Conservation (phyloP, 148 eudicot species). For the Camellia lanceoleosa region DNA sequence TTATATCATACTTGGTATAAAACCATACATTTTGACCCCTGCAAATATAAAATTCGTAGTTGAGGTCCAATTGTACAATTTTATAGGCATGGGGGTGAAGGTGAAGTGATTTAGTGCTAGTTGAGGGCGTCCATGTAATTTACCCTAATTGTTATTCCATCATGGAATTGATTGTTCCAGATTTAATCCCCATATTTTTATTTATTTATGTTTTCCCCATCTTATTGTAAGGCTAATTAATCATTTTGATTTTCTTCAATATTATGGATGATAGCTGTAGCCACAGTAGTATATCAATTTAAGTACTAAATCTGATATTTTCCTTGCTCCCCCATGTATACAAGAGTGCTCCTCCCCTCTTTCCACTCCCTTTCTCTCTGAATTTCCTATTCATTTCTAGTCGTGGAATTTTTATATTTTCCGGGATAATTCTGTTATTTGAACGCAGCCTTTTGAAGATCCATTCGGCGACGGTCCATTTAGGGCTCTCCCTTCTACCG, state of each 20-base stretch:
- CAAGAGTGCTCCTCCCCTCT: no score
- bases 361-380: neutral
- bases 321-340: neutral
- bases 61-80: no score
- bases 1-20: no score
- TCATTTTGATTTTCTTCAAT: neutral
- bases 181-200: neutral
- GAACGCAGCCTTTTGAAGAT: conserved; percentile 79
- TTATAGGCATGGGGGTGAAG: no score
- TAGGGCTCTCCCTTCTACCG: conserved; percentile 57
- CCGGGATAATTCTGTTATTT: neutral
- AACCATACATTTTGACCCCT: no score
- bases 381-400: neutral
- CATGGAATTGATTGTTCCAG: neutral
- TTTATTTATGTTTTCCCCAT: no score
- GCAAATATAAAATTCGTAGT: no score
- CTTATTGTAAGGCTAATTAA: neutral
- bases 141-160: neutral
- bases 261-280: neutral
- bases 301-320: neutral
- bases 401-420: neutral
- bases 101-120: no score
- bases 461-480: conserved; percentile 97
- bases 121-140: no score
- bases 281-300: neutral